Conservation (phyloP, 768 basidiomycete genomes). For the Mycena chlorophos region DNA sequence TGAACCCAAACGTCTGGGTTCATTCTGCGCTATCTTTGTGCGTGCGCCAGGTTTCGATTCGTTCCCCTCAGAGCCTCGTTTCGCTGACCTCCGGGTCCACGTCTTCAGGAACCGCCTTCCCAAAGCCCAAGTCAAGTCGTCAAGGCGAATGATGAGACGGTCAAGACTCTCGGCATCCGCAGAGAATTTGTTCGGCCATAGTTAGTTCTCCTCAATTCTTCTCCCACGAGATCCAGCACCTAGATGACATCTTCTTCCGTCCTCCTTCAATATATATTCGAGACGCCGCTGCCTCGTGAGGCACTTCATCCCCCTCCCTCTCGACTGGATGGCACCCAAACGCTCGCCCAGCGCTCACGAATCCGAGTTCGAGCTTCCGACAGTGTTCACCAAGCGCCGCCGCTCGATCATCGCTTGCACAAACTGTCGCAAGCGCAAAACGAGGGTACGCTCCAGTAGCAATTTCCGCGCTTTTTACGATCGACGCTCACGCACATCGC, state of each 20-base stretch:
- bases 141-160: neutral
- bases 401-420: constrained; percentile 2
- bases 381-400: neutral
- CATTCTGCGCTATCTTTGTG: too few species aligned
- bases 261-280: neutral
- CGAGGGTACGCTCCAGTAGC: neutral
- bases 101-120: too few species aligned
- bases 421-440: neutral
- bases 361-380: neutral
- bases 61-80: too few species aligned
- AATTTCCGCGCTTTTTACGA: neutral
- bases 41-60: too few species aligned
- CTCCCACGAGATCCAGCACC: neutral
- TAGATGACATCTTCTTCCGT: neutral
- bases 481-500: neutral
- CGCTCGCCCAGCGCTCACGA: neutral
- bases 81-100: too few species aligned
- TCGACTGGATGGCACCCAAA: too few species aligned
- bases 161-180: too few species aligned
- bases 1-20: too few species aligned
- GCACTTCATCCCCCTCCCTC: neutral
- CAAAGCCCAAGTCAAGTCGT: too few species aligned
- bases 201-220: neutral
- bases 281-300: neutral
- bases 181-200: too few species aligned